Base-by-base conservation (phyloP, 305 asterid species). In the Coffea humblotiana region DNA sequence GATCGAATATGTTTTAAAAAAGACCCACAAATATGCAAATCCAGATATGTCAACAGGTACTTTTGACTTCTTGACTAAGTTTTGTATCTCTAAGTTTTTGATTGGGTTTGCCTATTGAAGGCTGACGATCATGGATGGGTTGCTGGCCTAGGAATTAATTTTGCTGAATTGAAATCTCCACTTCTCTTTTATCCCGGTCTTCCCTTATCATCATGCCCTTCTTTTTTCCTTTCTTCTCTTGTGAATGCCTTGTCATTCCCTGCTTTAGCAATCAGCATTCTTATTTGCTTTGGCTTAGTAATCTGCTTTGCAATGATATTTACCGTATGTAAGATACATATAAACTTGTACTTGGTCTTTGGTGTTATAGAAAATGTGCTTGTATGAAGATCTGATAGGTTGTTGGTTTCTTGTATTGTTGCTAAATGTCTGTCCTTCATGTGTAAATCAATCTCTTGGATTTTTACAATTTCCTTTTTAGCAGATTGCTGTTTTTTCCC, bases 321-420 rank as follows among this genome's bases (percentile, higher is more conserved):
- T 60, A 12, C 37, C 9, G 40, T 12, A 7, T 52, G n/a, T 14
- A 29, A 12, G 5, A 0, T 40, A 40, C 43, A 40, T 40, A 40
- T 40, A 40, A 40, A 29, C 8, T 29, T 3, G 21, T 72, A 11
- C 13, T 1, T 8, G 15, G 47, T 2, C 48, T 52, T 70, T 43
- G 56, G 23, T 71, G 37, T 70, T 3, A 60, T 60, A 60, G 9
- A 21, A 51, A 25, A 51, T 72, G 48, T 51, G 1, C 77, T 52
- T n/a, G 3, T 52, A 15, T 29, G 29, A 73, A 52, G 77, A 51
- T 73, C 23, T 73, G 77, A 52, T 52, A 73, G 32, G 77, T 25
- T 52, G 18, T 73, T 29, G 47, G 48, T 19, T 29, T 73, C 27
- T 40, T 7, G 0, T 3, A 18, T 35, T 8, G 15, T 37, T 3